A percentile compares a stretch with the other conserved stretches of the same genome.
These are phyloP conservation scores for Phanerodontia chrysosporium DNA, from an alignment of 768 basidiomycete species.

Conservation along the genomic window DNA sequence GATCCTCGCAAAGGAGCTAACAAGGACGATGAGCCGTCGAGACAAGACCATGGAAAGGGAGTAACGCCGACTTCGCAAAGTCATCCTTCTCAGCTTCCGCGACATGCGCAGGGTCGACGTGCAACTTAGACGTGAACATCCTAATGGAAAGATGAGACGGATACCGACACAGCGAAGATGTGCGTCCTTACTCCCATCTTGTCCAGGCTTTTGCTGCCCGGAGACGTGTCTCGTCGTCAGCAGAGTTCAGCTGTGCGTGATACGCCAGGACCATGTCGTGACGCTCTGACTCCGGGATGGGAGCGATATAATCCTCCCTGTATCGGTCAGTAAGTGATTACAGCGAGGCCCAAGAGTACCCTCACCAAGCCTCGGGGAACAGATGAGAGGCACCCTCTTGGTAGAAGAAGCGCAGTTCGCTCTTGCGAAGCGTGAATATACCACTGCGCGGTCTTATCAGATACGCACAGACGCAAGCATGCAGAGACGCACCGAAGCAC, in stretches of 20 bases:
- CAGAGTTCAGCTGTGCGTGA: conserved; percentile 70
- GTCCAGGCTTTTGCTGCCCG: conserved; percentile 82
- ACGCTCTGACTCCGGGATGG: conserved; percentile 79
- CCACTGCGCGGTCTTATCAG: conserved; percentile 43
- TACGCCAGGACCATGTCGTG: conserved; percentile 81
- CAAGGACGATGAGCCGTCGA: not conserved
- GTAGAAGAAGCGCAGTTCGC: conserved; percentile 90
- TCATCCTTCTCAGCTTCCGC: conserved; percentile 65
- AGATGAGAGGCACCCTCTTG: conserved; percentile 79
- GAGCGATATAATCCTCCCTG: conserved; percentile 81
- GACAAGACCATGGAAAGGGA: not conserved
- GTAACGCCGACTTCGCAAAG: conserved; percentile 75
- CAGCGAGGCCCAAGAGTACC: no score
- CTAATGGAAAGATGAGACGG: conserved; percentile 32
- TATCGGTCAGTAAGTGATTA: not conserved
- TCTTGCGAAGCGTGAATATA: conserved; percentile 83
- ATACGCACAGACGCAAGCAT: not conserved
- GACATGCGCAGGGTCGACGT: conserved; percentile 64
- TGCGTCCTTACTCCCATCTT: conserved; percentile 78
- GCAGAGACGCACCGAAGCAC: conserved; percentile 57
- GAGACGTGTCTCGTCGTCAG: conserved; percentile 60
- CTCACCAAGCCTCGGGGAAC: conserved; percentile 86
- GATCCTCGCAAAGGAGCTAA: conserved; percentile 79
- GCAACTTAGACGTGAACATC: conserved; percentile 78
- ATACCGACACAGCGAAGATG: not conserved